These are phyloP conservation scores for Trypanosoma brucei DNA, from an alignment of 208 protist genomes.

Conservation along the genomic window DNA sequence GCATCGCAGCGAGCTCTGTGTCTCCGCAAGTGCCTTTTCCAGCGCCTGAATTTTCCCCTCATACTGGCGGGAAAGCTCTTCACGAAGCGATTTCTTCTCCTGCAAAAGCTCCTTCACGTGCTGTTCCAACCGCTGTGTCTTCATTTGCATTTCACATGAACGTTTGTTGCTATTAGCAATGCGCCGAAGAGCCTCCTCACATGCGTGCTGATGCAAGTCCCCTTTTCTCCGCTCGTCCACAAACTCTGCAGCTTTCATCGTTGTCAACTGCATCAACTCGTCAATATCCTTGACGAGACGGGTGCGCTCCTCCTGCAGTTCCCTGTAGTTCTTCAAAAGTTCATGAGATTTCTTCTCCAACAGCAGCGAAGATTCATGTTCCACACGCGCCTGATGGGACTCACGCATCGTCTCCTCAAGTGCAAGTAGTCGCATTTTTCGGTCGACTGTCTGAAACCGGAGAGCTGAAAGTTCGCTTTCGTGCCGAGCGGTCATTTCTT, in stretches of 20 bases:
- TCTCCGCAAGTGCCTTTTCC: slow-evolving; percentile 43
- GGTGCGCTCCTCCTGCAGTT: slow-evolving; percentile 48
- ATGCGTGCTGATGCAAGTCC: slow-evolving; percentile 47
- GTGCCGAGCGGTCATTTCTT: slow-evolving; percentile 45
- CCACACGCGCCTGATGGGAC: slow-evolving; percentile 47
- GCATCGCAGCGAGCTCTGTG: slow-evolving; percentile 31
- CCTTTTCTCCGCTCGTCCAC: slow-evolving; percentile 37
- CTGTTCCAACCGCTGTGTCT: slow-evolving; percentile 52
- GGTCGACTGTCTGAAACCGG: slow-evolving; percentile 76
- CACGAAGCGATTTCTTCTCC: slow-evolving; percentile 24
- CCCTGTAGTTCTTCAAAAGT: slow-evolving; percentile 38
- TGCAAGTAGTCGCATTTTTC: slow-evolving; percentile 75
- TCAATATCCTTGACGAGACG: slow-evolving; percentile 58
- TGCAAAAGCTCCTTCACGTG: slow-evolving; percentile 35
- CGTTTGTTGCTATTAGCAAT: slow-evolving; percentile 38
- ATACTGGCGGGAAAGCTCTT: slow-evolving; percentile 33
- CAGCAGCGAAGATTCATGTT: slow-evolving; percentile 35
- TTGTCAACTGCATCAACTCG: slow-evolving; percentile 57
- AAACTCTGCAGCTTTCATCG: slow-evolving; percentile 39
- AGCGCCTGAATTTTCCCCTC: slow-evolving; percentile 32
- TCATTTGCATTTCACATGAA: slow-evolving; percentile 39
- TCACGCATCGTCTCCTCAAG: slow-evolving; percentile 71
- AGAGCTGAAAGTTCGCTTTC: slow-evolving; percentile 62
- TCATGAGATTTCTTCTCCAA: slow-evolving; percentile 39
- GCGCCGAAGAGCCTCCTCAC: slow-evolving; percentile 54